Evolutionary conservation across 768 basidiomycete species (phyloP), one percentile per base, ranked within the genome.

Genomic region (Favolaschia claudopus): DNA sequence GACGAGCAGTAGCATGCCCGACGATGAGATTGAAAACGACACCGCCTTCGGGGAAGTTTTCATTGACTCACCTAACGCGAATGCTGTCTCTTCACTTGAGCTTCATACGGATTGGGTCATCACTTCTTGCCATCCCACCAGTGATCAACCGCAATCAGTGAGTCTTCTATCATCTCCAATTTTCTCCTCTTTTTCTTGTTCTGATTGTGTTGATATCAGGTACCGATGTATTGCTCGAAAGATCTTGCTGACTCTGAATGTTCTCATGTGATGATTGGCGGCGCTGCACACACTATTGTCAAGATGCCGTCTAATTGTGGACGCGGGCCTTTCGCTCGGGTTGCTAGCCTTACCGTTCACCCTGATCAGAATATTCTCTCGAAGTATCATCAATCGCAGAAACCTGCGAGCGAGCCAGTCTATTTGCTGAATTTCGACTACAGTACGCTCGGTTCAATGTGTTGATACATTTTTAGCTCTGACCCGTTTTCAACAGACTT

Each of bases 281-380:
- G 58, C 3, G 68, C 68, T 12, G 62, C 65, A 37, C 39, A 71
- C 39, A 71, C 70, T 6, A 71, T 71, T 37, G 67, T 69, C 39
- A 48, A 64, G 55, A 49, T 71, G 51, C 70, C 70, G 4, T 51
- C 53, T 13, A 54, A 43, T 15, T 71, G 70, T 58, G 70, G 70
- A 2, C 63, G 60, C 27, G 70, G 70, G 3, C 70, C 70, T 15
- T 71, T 69, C 31, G 70, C 67, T 17, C 63, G 70, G 7, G 50
- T 71, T 15, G 65, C 62, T 19, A 54, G 51, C 36, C 46, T 71
- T 7, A 51, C 51, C 4, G 45, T 55, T 15, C 70, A 71, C 39
- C 31, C 59, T 7, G 55, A 69, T 42, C 68, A 69, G 40, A 52
- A 40, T 25, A 29, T 64, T 19, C 43, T 69, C 12, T 54, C 42